Base-by-base conservation (phyloP, 495 filamentous ascomycete species). In the Niebla homalea region DNA sequence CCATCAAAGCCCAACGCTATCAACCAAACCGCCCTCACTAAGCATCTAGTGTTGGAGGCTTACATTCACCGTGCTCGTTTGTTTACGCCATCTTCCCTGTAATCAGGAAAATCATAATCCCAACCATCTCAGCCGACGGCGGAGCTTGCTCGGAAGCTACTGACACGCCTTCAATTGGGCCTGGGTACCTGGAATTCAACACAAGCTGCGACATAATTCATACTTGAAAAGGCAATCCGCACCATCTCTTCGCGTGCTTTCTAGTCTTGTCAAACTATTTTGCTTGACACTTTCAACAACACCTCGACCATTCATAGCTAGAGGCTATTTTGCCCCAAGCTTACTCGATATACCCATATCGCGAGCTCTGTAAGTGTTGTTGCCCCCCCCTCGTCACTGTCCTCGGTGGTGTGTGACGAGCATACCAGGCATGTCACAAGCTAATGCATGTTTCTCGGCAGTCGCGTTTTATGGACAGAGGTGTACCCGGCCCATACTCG, bases 401-500 rank as follows among this genome's bases (percentile, higher is more conserved):
- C 57, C 55, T 32, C 58, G 46, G 46, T 45, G 41, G 46, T 49
- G 46, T 57, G 32, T 11, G 43, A 39, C 42, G 12, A 20, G 15
- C n/a, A 37, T 29, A 35, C 19, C 21, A 45, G 2, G 29, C 2
- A 22, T 40, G 15, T 16, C 46, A 41, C 16, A 19, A 4, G 49
- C 53, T 56, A 48, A 56, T 44, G 43, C 19, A 29, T 36, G 36
- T 55, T 39, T 54, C 51, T 55, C 64, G 58, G 55, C 60, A 62
- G 67, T 66, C 67, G 57, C 69, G 67, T 67, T 74, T 71, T 81
- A 92, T 94, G 85, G 85, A 89, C 78, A 85, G 85, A 78, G 79
- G 83, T 75, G 77, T 85, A 64, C 72, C 85, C 74, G 88, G 93
- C 70, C 43, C 54, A 36, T 95, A 89, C 75, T 80, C 87, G 84